Evolutionary conservation across 192 early-diverging fungal genomes (phyloP), one percentile per base, ranked within the genome.

Genomic region (Coemansia guatemalensis): DNA sequence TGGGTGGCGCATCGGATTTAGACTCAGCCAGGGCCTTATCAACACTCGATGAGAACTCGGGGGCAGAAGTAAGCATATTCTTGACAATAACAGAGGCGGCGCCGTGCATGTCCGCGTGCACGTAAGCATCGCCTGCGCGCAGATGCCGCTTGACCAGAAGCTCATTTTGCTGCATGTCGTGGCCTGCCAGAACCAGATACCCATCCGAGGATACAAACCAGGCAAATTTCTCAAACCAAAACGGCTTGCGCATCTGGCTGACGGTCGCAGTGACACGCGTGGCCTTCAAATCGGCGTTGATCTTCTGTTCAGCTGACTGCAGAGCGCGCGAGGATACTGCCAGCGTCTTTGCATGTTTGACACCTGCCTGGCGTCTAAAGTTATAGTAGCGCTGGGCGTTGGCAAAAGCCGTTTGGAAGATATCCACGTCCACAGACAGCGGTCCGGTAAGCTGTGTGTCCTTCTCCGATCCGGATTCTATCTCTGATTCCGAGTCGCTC

Each of bases 211-310:
- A 89, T 22, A 98, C 79, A 61, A 95, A 98, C 96, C 96, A 98
- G 27, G 92, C 62, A 62, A 98, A 99, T 81, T 95, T 96, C 75
- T 99, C 97, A 78, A 99, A 99, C 96, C 96, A 99, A 39, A 88
- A 91, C 17, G 93, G 93, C 60, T 94, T 95, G 62, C 97, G 92
- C 58, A 89, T 86, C 66, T 93, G 89, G 47, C 84, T 88, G 56
- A 95, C 95, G 5, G 85, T 86, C 0, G 88, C 83, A 0, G 86
- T 91, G n/a, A 87, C 85, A 53, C 87, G 85, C 53, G 87, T 88
- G 30, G 88, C 85, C 58, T 90, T 87, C 23, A 98, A 68, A 48
- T 95, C 92, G 35, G 86, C 81, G 30, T 84, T 73, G 60, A 97
- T 96, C 73, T 96, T 98, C 33, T 87, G 86, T 75, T 98, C 94